Evolutionary conservation across 768 basidiomycete species (phyloP).

Genomic region (Asterophora parasitica): DNA sequence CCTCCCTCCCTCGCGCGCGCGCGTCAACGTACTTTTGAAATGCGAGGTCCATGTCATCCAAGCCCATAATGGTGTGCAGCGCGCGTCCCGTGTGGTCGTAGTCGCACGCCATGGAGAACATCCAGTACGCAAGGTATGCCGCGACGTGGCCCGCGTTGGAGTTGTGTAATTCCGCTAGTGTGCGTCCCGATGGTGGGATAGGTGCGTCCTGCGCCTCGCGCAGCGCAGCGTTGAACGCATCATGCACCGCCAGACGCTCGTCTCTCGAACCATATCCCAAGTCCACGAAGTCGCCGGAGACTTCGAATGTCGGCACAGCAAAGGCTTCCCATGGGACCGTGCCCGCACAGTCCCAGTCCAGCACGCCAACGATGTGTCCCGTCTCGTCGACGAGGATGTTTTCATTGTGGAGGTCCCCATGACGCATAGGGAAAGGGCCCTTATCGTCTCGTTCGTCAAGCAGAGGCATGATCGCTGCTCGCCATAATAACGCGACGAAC

Average conservation of each 20-base stretch:
- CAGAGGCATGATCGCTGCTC: conserved; percentile 37
- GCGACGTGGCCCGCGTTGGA: conserved; percentile 38
- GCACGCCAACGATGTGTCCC: conserved; percentile 36
- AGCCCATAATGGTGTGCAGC: conserved; percentile 21
- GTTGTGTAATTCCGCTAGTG: conserved; percentile 35
- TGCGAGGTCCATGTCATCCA: conserved; percentile 19
- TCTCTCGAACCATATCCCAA: conserved; percentile 17
- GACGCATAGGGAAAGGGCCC: conserved; percentile 39
- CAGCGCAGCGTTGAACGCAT: conserved; percentile 28
- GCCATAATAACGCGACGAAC: conserved; percentile 36
- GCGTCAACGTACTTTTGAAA: conserved; percentile 19
- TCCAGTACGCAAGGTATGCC: conserved; percentile 38
- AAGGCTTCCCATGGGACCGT: conserved; percentile 42
- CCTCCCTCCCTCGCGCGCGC: neutral
- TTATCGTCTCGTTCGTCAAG: conserved; percentile 33
- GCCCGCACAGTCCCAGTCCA: conserved; percentile 40
- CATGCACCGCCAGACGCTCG: conserved; percentile 27
- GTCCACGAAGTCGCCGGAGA: conserved; percentile 33
- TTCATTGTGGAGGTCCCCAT: conserved; percentile 38
- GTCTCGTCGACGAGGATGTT: conserved; percentile 36
- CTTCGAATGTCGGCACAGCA: conserved; percentile 38
- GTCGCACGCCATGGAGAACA: conserved; percentile 39
- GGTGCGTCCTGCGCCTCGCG: conserved; percentile 23
- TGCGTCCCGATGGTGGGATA: conserved; percentile 30
- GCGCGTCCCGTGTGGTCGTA: conserved; percentile 38